Evolutionary conservation across 257 asterid species (phyloP).

Genomic region (Penstemon davidsonii): DNA sequence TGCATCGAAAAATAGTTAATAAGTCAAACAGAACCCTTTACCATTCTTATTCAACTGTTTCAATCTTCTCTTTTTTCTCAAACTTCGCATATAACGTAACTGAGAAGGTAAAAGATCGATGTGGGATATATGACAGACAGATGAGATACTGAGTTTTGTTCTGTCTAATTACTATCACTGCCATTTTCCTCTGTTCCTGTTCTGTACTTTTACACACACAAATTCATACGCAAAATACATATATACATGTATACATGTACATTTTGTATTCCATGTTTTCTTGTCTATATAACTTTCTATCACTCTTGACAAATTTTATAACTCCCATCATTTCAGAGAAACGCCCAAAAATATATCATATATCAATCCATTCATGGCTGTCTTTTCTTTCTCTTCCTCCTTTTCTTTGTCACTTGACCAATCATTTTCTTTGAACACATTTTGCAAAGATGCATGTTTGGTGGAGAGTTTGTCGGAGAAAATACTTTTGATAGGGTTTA

Average conservation of each 20-base stretch:
- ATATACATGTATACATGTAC: too few relatives aligned
- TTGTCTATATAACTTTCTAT: constrained; percentile 37
- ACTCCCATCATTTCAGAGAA: constrained; percentile 27
- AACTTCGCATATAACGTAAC: constrained; percentile 34
- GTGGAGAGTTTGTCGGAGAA: background rate
- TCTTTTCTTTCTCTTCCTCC: constrained; percentile 36
- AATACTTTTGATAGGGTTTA: too few relatives aligned
- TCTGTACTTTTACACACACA: background rate
- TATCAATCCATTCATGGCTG: constrained; percentile 29
- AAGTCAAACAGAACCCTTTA: too few relatives aligned
- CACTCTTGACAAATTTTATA: background rate
- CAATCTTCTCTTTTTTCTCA: background rate
- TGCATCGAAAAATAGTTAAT: too few relatives aligned
- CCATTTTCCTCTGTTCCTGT: constrained; percentile 21
- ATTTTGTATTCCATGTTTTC: constrained; percentile 23
- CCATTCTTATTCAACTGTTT: background rate
- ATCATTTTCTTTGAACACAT: constrained; percentile 10
- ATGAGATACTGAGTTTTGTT: constrained; percentile 28
- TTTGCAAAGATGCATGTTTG: constrained; percentile 3
- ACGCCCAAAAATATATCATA: background rate
- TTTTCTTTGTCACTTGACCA: constrained; percentile 8
- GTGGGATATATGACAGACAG: constrained; percentile 28
- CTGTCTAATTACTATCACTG: constrained; percentile 39
- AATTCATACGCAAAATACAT: too few relatives aligned
- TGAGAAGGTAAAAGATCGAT: constrained; percentile 43